Percentiles rank a stretch among this genome's conserved stretches.
These are phyloP conservation scores for Teratosphaeria pseudoeucalypti DNA, from an alignment of 2,329 filamentous ascomycete genomes.

Conservation along the genomic window DNA sequence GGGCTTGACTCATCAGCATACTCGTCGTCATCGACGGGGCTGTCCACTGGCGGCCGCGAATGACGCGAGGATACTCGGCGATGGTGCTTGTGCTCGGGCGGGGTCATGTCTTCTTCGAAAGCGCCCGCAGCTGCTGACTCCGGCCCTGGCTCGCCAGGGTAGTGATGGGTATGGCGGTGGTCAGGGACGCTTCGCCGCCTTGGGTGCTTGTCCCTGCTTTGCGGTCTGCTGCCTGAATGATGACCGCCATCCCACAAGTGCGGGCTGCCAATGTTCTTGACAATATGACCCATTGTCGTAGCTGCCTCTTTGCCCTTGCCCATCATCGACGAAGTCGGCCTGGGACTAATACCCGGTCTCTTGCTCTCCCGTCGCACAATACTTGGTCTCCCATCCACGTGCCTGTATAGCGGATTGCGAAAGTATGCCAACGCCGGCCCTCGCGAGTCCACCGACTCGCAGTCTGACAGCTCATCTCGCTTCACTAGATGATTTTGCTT, in stretches of 20 bases:
- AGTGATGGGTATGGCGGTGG: conserved; percentile 13
- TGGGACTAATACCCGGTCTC: conserved; percentile 21
- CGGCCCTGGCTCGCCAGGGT: conserved; percentile 8
- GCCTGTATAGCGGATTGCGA: conserved; percentile 39
- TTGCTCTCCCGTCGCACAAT: conserved; percentile 32
- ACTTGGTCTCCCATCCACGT: conserved; percentile 32
- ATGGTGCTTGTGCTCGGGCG: conserved; percentile 4
- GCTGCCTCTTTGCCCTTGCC: conserved; percentile 28
- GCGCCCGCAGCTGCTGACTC: conserved; percentile 1
- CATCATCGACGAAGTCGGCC: conserved; percentile 18
- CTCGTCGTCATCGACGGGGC: conserved; percentile 2
- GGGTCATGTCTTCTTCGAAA: not conserved
- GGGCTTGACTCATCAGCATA: conserved; percentile 5
- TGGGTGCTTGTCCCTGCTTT: conserved; percentile 12
- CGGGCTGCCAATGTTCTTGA: conserved; percentile 25
- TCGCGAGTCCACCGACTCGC: conserved; percentile 33
- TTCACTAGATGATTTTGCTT: conserved; percentile 7
- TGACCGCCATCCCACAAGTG: conserved; percentile 25
- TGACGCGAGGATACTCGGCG: conserved; percentile 3
- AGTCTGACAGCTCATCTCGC: conserved; percentile 13
- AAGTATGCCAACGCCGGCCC: conserved; percentile 39
- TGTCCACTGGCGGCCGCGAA: not conserved
- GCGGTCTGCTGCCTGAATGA: conserved; percentile 12
- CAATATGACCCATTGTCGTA: conserved; percentile 26
- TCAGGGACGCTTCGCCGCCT: conserved; percentile 13